Conservation (phyloP, 2,329 filamentous ascomycete species). For the Ceratocystis alfenasii region DNA sequence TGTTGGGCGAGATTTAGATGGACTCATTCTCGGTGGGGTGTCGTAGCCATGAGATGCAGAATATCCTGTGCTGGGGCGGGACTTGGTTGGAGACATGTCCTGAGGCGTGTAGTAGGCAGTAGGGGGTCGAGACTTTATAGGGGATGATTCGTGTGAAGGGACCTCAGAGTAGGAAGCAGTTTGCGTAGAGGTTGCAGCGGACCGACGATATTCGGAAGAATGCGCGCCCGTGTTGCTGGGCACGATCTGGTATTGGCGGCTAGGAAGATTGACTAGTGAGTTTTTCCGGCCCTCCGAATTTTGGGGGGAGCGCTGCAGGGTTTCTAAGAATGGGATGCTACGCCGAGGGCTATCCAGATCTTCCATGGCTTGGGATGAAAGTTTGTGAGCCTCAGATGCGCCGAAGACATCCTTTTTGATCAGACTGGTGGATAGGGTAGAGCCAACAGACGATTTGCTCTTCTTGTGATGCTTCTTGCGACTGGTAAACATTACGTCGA, state of each 20-base stretch:
- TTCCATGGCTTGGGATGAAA: constrained; percentile 15
- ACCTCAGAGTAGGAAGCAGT: constrained; percentile 41
- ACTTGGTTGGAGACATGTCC: constrained; percentile 17
- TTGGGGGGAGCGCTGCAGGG: constrained; percentile 52
- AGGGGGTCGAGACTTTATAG: constrained; percentile 10
- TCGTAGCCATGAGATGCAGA: constrained; percentile 9
- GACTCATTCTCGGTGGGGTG: constrained; percentile 19
- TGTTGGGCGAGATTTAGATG: constrained; percentile 17
- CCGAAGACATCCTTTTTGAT: constrained; percentile 19
- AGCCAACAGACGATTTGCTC: constrained; percentile 50
- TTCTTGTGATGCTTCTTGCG: constrained; percentile 56
- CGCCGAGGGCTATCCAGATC: constrained; percentile 30
- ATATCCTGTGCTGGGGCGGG: constrained; percentile 26
- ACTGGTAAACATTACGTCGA: constrained; percentile 75
- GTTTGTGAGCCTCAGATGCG: constrained; percentile 13
- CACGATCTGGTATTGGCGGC: constrained; percentile 43
- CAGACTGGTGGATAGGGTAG: constrained; percentile 26
- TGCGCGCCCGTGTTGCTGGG: constrained; percentile 27
- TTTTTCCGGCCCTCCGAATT: constrained; percentile 38
- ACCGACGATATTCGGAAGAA: constrained; percentile 13
- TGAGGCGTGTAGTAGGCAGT: constrained; percentile 15
- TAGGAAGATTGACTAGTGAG: constrained; percentile 44
- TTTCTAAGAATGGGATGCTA: constrained; percentile 69
- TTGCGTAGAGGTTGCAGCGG: constrained; percentile 26
- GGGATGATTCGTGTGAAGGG: constrained; percentile 33